Conservation (phyloP, 1,284 basidiomycete species). For the Mixia osmundae region DNA sequence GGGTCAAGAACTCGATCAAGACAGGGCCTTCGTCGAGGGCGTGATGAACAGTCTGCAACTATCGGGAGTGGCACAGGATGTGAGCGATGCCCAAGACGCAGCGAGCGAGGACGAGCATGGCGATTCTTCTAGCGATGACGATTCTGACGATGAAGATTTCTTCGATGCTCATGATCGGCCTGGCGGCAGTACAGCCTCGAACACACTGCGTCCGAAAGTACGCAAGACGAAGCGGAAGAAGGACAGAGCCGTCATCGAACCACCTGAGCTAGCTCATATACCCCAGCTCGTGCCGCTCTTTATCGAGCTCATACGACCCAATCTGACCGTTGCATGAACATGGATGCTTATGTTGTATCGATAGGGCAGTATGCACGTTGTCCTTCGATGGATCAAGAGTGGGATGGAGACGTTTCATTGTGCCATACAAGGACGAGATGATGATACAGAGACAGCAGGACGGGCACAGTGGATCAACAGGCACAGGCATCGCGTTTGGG, state of each 20-base stretch:
- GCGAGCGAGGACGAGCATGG: constrained; percentile 29
- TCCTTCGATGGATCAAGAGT: no score
- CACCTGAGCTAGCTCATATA: constrained; percentile 53
- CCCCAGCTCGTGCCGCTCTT: constrained; percentile 60
- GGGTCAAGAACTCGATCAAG: constrained; percentile 38
- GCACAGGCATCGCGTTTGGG: no score
- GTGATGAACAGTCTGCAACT: constrained; percentile 57
- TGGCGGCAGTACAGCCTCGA: constrained; percentile 4
- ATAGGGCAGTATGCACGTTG: no score
- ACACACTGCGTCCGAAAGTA: constrained; percentile 8
- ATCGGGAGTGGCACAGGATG: constrained; percentile 53
- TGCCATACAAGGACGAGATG: no score
- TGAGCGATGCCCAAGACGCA: constrained; percentile 50
- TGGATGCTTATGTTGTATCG: no score
- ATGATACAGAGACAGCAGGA: no score
- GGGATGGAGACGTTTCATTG: no score
- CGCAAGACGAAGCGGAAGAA: constrained; percentile 25
- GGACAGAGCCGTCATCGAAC: constrained; percentile 30
- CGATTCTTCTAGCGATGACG: constrained; percentile 29
- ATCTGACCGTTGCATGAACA: no score
- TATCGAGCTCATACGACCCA: constrained; percentile 47
- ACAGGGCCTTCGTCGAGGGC: constrained; percentile 49
- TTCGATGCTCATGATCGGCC: constrained; percentile 24
- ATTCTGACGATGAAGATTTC: constrained; percentile 15
- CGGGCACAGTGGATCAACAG: no score